Percentiles rank a stretch among this genome's conserved stretches.
Evolutionary conservation across 73 alveolate genomes (phyloP).

Genomic region (Paramecium sonneborni): DNA sequence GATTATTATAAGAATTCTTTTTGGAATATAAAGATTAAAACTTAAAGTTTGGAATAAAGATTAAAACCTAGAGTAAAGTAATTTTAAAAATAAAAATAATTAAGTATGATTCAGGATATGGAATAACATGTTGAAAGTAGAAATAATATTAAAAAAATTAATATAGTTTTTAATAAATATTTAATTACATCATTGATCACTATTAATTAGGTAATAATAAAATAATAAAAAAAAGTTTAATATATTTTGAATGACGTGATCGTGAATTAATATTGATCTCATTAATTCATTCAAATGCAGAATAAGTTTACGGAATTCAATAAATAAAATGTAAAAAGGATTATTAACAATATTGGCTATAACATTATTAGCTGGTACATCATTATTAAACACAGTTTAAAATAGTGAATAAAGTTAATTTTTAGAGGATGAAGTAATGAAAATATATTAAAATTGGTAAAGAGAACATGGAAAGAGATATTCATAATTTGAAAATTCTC

Average conservation of each 20-base stretch:
- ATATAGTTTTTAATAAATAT: too few relatives aligned
- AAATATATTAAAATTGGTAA: neutral
- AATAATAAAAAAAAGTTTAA: neutral
- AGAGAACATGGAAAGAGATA: slow-evolving; percentile 25
- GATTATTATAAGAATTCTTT: too few relatives aligned
- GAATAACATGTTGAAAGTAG: neutral
- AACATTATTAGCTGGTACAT: slow-evolving; percentile 3
- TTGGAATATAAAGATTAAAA: too few relatives aligned
- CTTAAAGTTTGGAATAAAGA: neutral
- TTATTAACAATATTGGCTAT: slow-evolving; percentile 2
- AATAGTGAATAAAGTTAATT: neutral
- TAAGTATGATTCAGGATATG: neutral
- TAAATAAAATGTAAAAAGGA: slow-evolving; percentile 25
- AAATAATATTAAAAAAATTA: neutral
- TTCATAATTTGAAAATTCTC: neutral
- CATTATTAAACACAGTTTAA: neutral
- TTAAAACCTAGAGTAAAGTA: neutral
- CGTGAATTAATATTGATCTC: neutral
- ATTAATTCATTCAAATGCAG: slow-evolving; percentile 14
- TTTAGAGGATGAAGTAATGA: neutral
- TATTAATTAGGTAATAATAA: neutral
- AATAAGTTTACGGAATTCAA: neutral
- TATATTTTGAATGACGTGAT: neutral
- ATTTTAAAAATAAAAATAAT: neutral
- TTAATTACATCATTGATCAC: neutral